Percentiles rank a stretch among this genome's conserved stretches.
Conservation (phyloP, 441 rosid species). For the Populus trichocarpa region DNA sequence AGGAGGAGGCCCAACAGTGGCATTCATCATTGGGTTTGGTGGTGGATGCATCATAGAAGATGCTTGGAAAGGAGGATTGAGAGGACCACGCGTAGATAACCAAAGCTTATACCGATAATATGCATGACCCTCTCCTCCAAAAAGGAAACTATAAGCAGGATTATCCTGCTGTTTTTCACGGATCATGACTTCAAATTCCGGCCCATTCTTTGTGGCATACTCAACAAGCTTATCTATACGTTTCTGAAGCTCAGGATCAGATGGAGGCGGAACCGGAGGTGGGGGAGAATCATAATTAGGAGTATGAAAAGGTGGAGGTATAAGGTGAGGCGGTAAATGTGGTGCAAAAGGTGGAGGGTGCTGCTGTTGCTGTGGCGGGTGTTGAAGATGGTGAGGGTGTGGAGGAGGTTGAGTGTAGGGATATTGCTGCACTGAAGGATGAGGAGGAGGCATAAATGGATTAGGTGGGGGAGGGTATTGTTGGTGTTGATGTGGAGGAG, state of each 20-base stretch:
- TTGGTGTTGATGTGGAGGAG: slow-evolving; percentile 72
- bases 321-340: slow-evolving; percentile 61
- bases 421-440: slow-evolving; percentile 77
- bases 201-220: slow-evolving; percentile 91
- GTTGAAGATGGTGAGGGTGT: slow-evolving; percentile 54
- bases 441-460: slow-evolving; percentile 48
- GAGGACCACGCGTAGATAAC: slow-evolving; percentile 63
- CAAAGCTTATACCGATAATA: slow-evolving; percentile 87
- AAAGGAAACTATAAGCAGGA: slow-evolving; percentile 81
- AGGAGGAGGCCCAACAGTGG: slow-evolving; percentile 43
- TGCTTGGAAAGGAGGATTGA: slow-evolving; percentile 56
- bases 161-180: slow-evolving; percentile 93
- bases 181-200: slow-evolving; percentile 94
- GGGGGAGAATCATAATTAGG: slow-evolving; percentile 62
- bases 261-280: slow-evolving; percentile 70
- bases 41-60: slow-evolving; percentile 64
- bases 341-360: slow-evolving; percentile 61
- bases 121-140: slow-evolving; percentile 91
- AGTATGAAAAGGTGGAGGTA: slow-evolving; percentile 63
- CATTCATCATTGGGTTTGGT: slow-evolving; percentile 63
- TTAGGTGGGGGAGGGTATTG: slow-evolving; percentile 48
- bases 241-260: slow-evolving; percentile 93
- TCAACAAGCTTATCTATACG: slow-evolving; percentile 92
- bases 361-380: slow-evolving; percentile 68
- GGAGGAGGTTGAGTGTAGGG: slow-evolving; percentile 74